Evolutionary conservation across 2,329 filamentous ascomycete species (phyloP), one percentile per base, ranked within the genome.

Genomic region (Cladosporium sp.): DNA sequence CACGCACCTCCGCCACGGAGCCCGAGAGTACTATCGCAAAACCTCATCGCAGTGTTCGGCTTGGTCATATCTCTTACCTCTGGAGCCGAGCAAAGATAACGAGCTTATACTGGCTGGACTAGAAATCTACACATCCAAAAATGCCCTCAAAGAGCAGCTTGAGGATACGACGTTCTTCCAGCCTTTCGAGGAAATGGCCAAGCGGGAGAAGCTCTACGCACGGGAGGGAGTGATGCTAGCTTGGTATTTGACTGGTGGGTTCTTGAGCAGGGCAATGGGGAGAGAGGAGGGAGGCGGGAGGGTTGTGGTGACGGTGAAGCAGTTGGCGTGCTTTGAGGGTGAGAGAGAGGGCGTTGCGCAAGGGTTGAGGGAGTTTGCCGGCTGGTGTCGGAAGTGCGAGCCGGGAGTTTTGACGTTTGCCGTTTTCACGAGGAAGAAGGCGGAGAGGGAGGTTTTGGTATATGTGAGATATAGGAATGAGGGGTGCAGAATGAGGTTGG

Each of bases 131-230:
- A 61, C 59, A 0, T 40, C 54, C 11, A 64, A 62, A 40, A 35
- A 54, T 7, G 62, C 60, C 9, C 55, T 62, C 6, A 55, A 61
- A 32, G 35, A 48, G 18, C 63, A 65, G 50, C 32, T 64, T 22
- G 42, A 65, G 9, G 63, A 65, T 49, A 53, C 57, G 32, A 56
- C 55, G 3, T 62, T 55, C 45, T 65, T 64, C 54, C 63, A 65
- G 43, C 19, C 54, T 1, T 65, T 61, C 35, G 62, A 62, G 34
- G 34, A 54, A 3, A 54, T 50, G 9, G 62, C 56, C 28, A 54
- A 53, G 48, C n/a, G 54, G 31, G 14, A 41, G 11, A 59, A 63
- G 42, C 52, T 64, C 9, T 65, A 61, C 52, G 32, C 49, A 3
- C 55, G 58, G 34, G 49, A 55, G 3, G 63, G 62, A 40, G 56